Percentiles rank a stretch among this genome's conserved stretches.
Conservation (phyloP, 495 filamentous ascomycete genomes). For the Clohesyomyces aquaticus region DNA sequence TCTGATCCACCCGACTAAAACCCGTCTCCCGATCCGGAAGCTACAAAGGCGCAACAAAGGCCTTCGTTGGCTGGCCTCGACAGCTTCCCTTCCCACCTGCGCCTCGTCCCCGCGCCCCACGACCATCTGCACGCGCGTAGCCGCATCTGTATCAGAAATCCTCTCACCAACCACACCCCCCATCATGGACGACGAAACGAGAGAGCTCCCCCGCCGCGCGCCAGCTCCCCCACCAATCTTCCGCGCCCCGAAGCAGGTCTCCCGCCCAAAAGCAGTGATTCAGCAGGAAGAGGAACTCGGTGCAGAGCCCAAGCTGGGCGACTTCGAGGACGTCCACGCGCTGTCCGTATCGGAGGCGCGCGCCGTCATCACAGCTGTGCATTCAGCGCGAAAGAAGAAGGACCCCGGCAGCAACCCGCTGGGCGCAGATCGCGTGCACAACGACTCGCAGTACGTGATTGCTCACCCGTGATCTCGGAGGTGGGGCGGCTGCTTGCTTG, state of each 20-base stretch:
- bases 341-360: slow-evolving; percentile 90
- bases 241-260: slow-evolving; percentile 34
- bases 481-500: no score
- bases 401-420: slow-evolving; percentile 60
- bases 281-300: slow-evolving; percentile 88
- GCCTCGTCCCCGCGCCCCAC: background rate
- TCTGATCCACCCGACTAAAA: background rate
- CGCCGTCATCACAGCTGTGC: slow-evolving; percentile 83
- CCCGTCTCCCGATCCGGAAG: background rate
- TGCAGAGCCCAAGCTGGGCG: slow-evolving; percentile 80
- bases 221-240: slow-evolving; percentile 29
- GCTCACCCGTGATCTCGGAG: background rate
- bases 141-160: no score
- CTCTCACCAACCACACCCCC: no score
- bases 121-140: background rate
- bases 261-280: slow-evolving; percentile 53
- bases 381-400: slow-evolving; percentile 70
- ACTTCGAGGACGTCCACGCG: slow-evolving; percentile 85
- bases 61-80: background rate
- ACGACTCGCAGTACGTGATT: slow-evolving; percentile 62
- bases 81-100: background rate
- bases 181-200: slow-evolving; percentile 31
- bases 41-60: background rate
- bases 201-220: slow-evolving; percentile 19
- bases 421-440: slow-evolving; percentile 35